A percentile compares a stretch with the other conserved stretches of the same genome.
These are phyloP conservation scores for Dictyostelium firmibasis DNA, from an alignment of 78 protist species.

Conservation along the genomic window DNA sequence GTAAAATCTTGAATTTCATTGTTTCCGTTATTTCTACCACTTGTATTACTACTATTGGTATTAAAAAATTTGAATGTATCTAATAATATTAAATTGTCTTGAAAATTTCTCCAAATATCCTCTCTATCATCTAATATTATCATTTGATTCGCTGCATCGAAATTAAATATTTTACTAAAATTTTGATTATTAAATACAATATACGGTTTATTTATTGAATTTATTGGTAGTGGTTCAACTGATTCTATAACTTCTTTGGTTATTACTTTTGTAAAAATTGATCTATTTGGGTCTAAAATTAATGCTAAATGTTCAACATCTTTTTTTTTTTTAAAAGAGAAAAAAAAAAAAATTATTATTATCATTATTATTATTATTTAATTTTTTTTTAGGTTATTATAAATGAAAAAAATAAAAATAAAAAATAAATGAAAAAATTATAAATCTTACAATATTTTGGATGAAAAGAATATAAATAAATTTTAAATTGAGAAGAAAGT, in stretches of 20 bases:
- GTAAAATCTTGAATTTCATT: conserved; percentile 17
- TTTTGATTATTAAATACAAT: conserved; percentile 22
- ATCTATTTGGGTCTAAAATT: conserved; percentile 32
- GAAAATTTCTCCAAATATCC: conserved; percentile 75
- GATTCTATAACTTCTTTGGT: conserved; percentile 10
- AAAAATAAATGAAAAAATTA: too few species aligned
- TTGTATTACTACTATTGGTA: not conserved
- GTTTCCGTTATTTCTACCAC: not conserved
- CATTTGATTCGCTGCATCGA: conserved; percentile 1
- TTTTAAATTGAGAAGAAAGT: conserved; percentile 14
- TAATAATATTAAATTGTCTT: conserved; percentile 36
- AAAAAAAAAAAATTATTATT: not conserved
- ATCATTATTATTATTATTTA: not conserved
- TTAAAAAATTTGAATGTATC: conserved; percentile 43
- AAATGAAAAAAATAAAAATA: too few species aligned
- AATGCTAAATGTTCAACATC: conserved; percentile 38
- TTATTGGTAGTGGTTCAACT: not conserved
- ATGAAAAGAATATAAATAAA: conserved; percentile 43
- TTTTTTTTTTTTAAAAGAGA: not conserved
- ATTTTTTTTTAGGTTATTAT: too few species aligned
- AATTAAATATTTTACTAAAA: conserved; percentile 36
- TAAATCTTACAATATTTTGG: conserved; percentile 43
- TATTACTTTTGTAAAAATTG: conserved; percentile 30
- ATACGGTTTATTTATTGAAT: conserved; percentile 6
- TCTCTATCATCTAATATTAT: conserved; percentile 62